These are phyloP conservation scores for Aspergillus carlsbadensis DNA, from an alignment of 495 filamentous ascomycete genomes.

Conservation along the genomic window DNA sequence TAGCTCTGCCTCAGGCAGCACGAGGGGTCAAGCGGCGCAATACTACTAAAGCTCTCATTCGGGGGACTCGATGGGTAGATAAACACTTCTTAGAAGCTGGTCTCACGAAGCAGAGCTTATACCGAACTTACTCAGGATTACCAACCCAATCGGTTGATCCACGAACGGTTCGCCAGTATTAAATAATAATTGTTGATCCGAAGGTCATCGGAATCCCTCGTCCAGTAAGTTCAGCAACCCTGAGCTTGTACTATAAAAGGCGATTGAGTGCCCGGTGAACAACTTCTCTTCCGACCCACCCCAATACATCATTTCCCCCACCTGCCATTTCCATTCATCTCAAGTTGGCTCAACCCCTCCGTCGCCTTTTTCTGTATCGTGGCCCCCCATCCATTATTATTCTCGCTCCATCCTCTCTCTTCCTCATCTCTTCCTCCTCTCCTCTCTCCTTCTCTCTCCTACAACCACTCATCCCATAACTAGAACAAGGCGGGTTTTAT, in stretches of 20 bases:
- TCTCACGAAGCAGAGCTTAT: background rate
- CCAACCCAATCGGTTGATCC: background rate
- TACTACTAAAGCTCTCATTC: too few species aligned
- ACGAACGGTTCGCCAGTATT: background rate
- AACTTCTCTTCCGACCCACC: background rate
- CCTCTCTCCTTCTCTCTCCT: slow-evolving; percentile 9
- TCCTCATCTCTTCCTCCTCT: slow-evolving; percentile 13
- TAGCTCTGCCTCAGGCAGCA: slow-evolving; percentile 6
- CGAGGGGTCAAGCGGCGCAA: background rate
- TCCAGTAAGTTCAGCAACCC: background rate
- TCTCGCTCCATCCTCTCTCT: slow-evolving; percentile 19
- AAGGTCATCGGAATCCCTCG: background rate
- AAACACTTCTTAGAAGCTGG: too few species aligned
- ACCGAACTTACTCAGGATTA: slow-evolving; percentile 4
- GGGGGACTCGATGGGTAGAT: too few species aligned
- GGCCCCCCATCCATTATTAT: slow-evolving; percentile 13
- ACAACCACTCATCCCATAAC: background rate
- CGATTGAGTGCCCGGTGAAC: slow-evolving; percentile 10
- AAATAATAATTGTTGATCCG: background rate
- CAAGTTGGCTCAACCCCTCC: slow-evolving; percentile 26
- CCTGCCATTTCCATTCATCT: slow-evolving; percentile 27
- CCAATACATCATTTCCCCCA: slow-evolving; percentile 25
- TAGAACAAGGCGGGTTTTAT: slow-evolving; percentile 13
- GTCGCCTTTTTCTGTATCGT: slow-evolving; percentile 24
- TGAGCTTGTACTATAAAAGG: background rate